phyloP scores from a whole-genome alignment of 768 basidiomycete genomes.

The Pisolithus microcarpus region DNA sequence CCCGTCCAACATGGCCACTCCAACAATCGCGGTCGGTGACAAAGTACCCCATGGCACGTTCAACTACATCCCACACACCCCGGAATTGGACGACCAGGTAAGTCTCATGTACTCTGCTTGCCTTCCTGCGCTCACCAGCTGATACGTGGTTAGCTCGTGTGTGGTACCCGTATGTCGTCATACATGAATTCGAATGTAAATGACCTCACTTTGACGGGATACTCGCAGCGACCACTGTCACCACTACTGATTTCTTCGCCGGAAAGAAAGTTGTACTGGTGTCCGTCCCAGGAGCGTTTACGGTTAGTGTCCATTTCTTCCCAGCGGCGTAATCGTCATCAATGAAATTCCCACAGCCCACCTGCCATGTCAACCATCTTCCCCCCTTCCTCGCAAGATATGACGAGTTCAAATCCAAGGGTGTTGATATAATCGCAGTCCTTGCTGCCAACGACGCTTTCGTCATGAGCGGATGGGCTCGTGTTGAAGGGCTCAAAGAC shows the following conservation, averaged over 20 bases:
- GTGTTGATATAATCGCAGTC: constrained; percentile 46
- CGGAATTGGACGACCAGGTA: constrained; percentile 56
- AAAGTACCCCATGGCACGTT: constrained; percentile 42
- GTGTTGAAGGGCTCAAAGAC: constrained; percentile 56
- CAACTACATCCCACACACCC: constrained; percentile 50
- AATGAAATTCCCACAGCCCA: constrained; percentile 26
- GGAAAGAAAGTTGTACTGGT: constrained; percentile 78
- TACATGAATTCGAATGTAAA: neutral
- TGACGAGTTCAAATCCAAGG: constrained; percentile 45
- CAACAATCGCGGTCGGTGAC: constrained; percentile 45
- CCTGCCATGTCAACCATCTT: constrained; percentile 38
- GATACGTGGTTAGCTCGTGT: constrained; percentile 39
- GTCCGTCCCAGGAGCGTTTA: constrained; percentile 77
- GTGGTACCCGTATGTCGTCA: constrained; percentile 54
- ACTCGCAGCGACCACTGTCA: constrained; percentile 43
- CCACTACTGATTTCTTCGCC: constrained; percentile 47
- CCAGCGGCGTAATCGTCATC: neutral
- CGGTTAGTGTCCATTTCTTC: constrained; percentile 36
- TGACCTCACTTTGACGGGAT: constrained; percentile 3
- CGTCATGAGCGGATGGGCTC: constrained; percentile 55
- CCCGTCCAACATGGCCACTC: constrained; percentile 5
- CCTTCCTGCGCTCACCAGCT: neutral
- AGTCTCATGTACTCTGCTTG: constrained; percentile 14
- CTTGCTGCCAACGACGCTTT: constrained; percentile 56
- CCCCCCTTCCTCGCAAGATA: constrained; percentile 40